A percentile compares a stretch with the other conserved stretches of the same genome.
Evolutionary conservation across 805 yeast species (phyloP).

Genomic region (Torulaspora maleeae): DNA sequence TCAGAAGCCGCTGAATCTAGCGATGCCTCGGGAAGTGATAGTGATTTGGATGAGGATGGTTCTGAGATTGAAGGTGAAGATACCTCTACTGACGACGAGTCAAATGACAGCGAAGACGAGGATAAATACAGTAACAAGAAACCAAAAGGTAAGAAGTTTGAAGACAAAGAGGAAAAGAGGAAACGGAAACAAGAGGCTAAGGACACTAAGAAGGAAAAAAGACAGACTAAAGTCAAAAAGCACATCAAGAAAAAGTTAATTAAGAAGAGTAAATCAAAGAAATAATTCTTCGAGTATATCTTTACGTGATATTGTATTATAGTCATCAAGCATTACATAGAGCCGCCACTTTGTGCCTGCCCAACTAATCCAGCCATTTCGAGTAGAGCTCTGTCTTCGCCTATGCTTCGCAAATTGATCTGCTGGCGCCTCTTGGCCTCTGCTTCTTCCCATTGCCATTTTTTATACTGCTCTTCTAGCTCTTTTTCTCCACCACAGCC

Average conservation of each 20-base stretch:
- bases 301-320: neutral
- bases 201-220: conserved; percentile 70
- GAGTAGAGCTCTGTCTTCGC: conserved; percentile 78
- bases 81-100: conserved; percentile 33
- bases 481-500: conserved; percentile 83
- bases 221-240: conserved; percentile 79
- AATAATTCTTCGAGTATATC: conserved; percentile 18
- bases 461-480: conserved; percentile 65
- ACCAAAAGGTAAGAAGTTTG: conserved; percentile 67
- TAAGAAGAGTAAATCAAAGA: conserved; percentile 46
- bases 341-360: conserved; percentile 46
- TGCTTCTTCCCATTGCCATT: conserved; percentile 88
- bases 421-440: conserved; percentile 77
- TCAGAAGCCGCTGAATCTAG: conserved; percentile 19
- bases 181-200: conserved; percentile 71
- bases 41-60: conserved; percentile 28
- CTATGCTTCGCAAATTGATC: conserved; percentile 58
- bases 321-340: conserved; percentile 31
- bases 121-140: conserved; percentile 35
- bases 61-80: conserved; percentile 29
- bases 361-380: conserved; percentile 76
- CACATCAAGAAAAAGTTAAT: conserved; percentile 73
- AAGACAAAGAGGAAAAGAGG: conserved; percentile 74
- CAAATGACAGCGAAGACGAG: conserved; percentile 26
- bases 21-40: conserved; percentile 25